Percentiles rank a stretch among this genome's conserved stretches.
phyloP scores from a whole-genome alignment of 352 stramenopile species.

The Blastocystis sp. region DNA sequence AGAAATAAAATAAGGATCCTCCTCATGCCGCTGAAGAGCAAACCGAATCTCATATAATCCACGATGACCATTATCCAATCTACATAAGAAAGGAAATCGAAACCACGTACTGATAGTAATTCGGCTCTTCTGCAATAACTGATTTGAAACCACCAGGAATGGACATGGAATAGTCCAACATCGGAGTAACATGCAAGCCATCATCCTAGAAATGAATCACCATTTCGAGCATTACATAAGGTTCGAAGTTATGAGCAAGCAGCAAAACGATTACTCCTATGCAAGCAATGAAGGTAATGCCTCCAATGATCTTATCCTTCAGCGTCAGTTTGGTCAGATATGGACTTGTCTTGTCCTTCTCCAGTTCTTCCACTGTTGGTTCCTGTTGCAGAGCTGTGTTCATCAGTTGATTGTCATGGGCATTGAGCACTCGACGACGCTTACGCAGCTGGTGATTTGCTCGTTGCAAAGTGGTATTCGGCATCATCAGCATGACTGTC shows the following conservation, averaged over 20 bases:
- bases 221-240: neutral
- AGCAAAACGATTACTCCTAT: constrained; percentile 12
- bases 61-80: neutral
- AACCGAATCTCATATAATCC: constrained; percentile 37
- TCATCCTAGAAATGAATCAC: neutral
- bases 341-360: constrained; percentile 23
- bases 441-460: constrained; percentile 33
- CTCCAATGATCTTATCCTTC: constrained; percentile 26
- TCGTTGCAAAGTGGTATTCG: constrained; percentile 24
- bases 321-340: neutral
- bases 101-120: neutral
- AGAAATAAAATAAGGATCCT: neutral
- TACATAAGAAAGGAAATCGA: neutral
- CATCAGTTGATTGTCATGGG: constrained; percentile 35
- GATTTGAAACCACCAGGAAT: constrained; percentile 50
- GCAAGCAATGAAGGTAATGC: neutral
- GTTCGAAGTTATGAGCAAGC: neutral
- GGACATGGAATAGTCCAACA: constrained; percentile 45
- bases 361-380: constrained; percentile 54
- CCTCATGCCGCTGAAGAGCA: neutral
- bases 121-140: neutral
- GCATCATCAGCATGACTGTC: constrained; percentile 28
- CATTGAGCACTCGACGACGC: constrained; percentile 12
- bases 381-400: constrained; percentile 33
- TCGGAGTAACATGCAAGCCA: neutral